Percentiles rank a stretch among this genome's conserved stretches.
Evolutionary conservation across 2,329 filamentous ascomycete genomes (phyloP).

Genomic region (Penicillium janthinellum): DNA sequence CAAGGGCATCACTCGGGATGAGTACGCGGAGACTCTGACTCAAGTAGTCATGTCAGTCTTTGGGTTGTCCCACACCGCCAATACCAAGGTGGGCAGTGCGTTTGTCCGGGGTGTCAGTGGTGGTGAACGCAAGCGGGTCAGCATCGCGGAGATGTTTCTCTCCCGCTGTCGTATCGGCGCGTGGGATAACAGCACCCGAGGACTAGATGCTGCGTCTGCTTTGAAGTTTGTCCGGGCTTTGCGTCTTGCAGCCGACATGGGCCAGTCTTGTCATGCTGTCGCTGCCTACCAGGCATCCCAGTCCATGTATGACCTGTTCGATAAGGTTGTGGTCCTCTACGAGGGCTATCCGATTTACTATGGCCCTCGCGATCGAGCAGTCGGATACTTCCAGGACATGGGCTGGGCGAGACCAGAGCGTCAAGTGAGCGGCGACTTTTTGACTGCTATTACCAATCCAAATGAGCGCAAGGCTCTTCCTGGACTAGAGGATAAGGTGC

Average conservation of each 20-base stretch:
- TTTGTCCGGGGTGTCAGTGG: constrained; percentile 61
- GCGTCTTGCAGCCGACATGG: constrained; percentile 51
- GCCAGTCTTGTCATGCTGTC: constrained; percentile 41
- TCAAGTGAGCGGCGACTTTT: constrained; percentile 68
- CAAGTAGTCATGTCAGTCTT: constrained; percentile 45
- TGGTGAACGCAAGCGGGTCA: constrained; percentile 61
- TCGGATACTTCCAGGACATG: constrained; percentile 65
- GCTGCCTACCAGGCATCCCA: constrained; percentile 54
- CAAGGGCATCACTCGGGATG: constrained; percentile 24
- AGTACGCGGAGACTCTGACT: constrained; percentile 42
- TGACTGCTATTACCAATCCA: constrained; percentile 68
- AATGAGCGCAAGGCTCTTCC: constrained; percentile 56
- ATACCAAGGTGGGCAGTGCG: constrained; percentile 51
- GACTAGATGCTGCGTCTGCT: constrained; percentile 57
- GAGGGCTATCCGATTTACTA: constrained; percentile 77
- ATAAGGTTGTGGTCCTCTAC: constrained; percentile 73
- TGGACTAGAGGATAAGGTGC: constrained; percentile 63
- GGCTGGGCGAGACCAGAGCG: constrained; percentile 68
- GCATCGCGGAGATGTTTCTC: constrained; percentile 39
- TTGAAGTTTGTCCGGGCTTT: constrained; percentile 59
- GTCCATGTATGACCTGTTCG: constrained; percentile 62
- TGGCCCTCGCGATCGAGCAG: constrained; percentile 61
- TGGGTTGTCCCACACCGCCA: constrained; percentile 46
- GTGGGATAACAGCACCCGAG: constrained; percentile 52
- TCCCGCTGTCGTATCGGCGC: constrained; percentile 31